Evolutionary conservation across 768 basidiomycete genomes (phyloP).

Genomic region (Termitomyces bulborhizus): DNA sequence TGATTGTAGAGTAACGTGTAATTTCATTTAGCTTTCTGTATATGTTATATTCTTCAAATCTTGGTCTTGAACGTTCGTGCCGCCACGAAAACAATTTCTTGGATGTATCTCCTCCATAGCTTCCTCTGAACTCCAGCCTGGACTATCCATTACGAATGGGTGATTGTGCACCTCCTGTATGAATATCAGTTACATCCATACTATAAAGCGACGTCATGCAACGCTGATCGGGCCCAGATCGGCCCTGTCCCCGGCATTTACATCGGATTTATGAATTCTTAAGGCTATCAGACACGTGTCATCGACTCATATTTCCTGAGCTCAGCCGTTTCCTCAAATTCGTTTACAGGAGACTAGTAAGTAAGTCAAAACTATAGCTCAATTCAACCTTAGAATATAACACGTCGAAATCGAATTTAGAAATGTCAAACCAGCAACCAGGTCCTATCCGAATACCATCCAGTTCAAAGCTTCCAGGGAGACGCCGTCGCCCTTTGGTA

Average conservation of each 20-base stretch:
- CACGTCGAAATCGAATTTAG: not conserved
- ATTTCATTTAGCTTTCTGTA: not conserved
- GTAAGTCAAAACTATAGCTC: not conserved
- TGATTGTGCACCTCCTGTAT: too few species aligned
- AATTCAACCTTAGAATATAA: not conserved
- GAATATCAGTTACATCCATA: too few species aligned
- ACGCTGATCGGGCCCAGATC: too few species aligned
- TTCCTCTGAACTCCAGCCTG: too few species aligned
- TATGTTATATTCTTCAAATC: not conserved
- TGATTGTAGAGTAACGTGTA: not conserved
- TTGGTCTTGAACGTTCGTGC: not conserved
- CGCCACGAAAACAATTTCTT: not conserved
- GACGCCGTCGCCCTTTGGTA: conserved; percentile 22
- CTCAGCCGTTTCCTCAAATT: not conserved
- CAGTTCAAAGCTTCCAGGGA: conserved; percentile 19
- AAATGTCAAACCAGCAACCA: conserved; percentile 8
- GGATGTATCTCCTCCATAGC: conserved; percentile 16
- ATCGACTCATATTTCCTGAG: not conserved
- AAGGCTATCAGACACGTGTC: not conserved
- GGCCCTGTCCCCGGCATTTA: too few species aligned
- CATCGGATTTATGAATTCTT: too few species aligned
- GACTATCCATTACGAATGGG: conserved; percentile 35
- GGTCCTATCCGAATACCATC: conserved; percentile 19
- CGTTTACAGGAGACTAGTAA: not conserved
- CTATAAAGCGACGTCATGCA: too few species aligned